These are phyloP conservation scores for Betula pendula DNA, from an alignment of 306 rosid species.

Conservation along the genomic window DNA sequence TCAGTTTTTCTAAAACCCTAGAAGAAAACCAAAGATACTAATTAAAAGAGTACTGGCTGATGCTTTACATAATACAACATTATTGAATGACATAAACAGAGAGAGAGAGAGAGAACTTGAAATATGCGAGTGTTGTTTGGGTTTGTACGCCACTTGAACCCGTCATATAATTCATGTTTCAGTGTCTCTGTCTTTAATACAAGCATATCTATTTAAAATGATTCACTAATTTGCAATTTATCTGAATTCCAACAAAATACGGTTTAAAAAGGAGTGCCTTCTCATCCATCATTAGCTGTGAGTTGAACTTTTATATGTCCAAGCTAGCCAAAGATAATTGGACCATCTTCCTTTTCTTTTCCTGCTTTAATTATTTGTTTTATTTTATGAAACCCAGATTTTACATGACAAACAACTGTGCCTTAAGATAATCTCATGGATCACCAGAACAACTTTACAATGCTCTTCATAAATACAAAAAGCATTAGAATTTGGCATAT, in stretches of 20 bases:
- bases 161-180: background rate
- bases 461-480: background rate
- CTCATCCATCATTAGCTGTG: background rate
- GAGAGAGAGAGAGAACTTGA: background rate
- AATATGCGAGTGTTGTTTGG: background rate
- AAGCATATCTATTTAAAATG: background rate
- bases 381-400: background rate
- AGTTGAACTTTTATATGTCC: background rate
- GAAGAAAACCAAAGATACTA: constrained; percentile 24
- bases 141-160: background rate
- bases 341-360: background rate
- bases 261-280: background rate
- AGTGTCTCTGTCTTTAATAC: background rate
- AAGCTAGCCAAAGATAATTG: background rate
- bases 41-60: constrained; percentile 1
- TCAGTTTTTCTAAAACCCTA: constrained; percentile 96
- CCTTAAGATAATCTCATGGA: background rate
- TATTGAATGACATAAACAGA: background rate
- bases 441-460: background rate
- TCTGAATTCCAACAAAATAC: too few species aligned
- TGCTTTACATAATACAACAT: background rate
- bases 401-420: background rate
- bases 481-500: background rate
- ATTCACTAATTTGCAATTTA: background rate
- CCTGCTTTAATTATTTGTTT: background rate